These are phyloP conservation scores for Naumovozyma baii DNA, from an alignment of 805 yeast species.

Conservation along the genomic window DNA sequence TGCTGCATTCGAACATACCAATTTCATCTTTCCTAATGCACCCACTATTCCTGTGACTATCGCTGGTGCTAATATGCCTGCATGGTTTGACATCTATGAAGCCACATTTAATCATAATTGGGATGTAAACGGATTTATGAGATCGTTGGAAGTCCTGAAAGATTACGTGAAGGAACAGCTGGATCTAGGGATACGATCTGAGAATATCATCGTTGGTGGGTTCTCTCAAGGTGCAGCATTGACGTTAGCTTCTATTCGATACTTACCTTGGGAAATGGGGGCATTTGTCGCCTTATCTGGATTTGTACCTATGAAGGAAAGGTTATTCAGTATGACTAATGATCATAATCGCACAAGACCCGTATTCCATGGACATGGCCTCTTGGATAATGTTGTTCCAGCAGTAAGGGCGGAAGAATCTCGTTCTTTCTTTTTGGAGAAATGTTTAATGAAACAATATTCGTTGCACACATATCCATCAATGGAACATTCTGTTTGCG, in stretches of 20 bases:
- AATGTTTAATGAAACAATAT: constrained; percentile 37
- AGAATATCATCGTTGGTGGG: constrained; percentile 82
- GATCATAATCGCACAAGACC: constrained; percentile 56
- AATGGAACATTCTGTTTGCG: constrained; percentile 57
- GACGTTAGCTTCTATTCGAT: constrained; percentile 50
- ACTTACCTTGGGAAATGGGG: constrained; percentile 54
- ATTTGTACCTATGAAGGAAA: constrained; percentile 31
- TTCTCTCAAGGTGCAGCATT: constrained; percentile 92
- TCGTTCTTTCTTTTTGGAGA: constrained; percentile 33
- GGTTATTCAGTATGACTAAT: constrained; percentile 5
- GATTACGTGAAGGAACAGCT: constrained; percentile 43
- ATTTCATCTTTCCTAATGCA: constrained; percentile 87
- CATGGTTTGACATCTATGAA: constrained; percentile 78
- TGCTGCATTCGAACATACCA: constrained; percentile 42
- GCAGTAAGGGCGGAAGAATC: constrained; percentile 30
- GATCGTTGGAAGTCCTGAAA: constrained; percentile 33
- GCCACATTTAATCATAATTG: constrained; percentile 39
- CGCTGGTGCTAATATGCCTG: constrained; percentile 60
- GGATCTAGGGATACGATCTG: constrained; percentile 45
- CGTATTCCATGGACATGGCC: constrained; percentile 84
- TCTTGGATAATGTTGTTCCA: constrained; percentile 55
- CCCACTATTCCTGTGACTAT: constrained; percentile 62
- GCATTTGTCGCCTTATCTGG: constrained; percentile 77
- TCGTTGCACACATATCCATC: constrained; percentile 50
- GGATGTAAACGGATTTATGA: constrained; percentile 47